Base-by-base conservation (phyloP, 768 basidiomycete species). In the Lanmaoa rubissima region DNA sequence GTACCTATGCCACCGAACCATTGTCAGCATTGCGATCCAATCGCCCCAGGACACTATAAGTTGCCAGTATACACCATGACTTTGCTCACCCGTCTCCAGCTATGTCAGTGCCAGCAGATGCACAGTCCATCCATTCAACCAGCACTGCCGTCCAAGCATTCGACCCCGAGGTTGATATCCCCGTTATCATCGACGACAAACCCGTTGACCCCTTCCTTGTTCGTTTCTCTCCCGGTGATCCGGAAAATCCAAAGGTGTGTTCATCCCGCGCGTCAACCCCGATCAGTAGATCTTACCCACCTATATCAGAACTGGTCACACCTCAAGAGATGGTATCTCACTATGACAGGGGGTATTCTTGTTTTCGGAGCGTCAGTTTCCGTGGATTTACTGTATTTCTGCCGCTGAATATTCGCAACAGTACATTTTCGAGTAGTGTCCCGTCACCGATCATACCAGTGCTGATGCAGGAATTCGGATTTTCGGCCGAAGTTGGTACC, bases 371-470 rank as follows among this genome's bases (percentile, higher is more conserved):
- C 80, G 83, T 82, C 53, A 61, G 79, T 47, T n/a, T 47, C 21
- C 35, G 32, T 48, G 35, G 14, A 16, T 36, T 39, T 34, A 1
- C 5, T 17, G 5, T 17, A 11, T 35, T 24, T 21, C 45, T 34
- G 5, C 54, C 10, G 7, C 48, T 60, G 39, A 49, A 36, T 21
- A 41, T 41, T 17, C 19, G 17, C 51, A 31, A 14, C 58, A 86
- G 85, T 21, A 86, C 85, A 1, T 87, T 85, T 64, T 78, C 86
- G 16, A 85, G 84, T 59, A 79, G 84, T 16, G 81, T 82, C 0
- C 82, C 85, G 1, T 75, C 82, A 28, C 78, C 80, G 6, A 74
- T 84, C 53, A 69, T 80, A 32, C 66, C 70, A 2, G 64, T 75
- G 17, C 64, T 88, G 38, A 74, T 74, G 59, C 53, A 74, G 9